phyloP scores from a whole-genome alignment of 495 filamentous ascomycete species.

The Emericellopsis terricola region DNA sequence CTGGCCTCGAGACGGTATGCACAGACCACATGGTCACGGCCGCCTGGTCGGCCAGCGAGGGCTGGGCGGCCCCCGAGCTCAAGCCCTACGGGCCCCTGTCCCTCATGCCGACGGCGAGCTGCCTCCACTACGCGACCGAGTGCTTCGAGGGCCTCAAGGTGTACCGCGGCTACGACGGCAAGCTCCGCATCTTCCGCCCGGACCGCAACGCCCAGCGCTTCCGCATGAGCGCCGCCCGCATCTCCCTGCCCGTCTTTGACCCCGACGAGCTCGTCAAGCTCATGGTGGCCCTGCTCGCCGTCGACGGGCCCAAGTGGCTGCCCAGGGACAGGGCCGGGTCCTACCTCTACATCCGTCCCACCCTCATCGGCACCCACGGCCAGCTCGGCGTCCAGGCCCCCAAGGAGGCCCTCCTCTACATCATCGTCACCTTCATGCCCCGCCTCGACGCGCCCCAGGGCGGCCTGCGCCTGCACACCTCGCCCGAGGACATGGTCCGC shows the following conservation, averaged over 20 bases:
- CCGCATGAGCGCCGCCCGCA: slow-evolving; percentile 48
- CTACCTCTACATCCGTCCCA: slow-evolving; percentile 67
- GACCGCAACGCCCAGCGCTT: slow-evolving; percentile 61
- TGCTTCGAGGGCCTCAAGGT: slow-evolving; percentile 87
- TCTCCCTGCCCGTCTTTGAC: slow-evolving; percentile 61
- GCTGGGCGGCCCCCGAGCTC: slow-evolving; percentile 66
- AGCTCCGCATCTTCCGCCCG: slow-evolving; percentile 73
- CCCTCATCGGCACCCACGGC: slow-evolving; percentile 63
- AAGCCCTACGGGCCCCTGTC: slow-evolving; percentile 63
- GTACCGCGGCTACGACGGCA: slow-evolving; percentile 68
- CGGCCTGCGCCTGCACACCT: slow-evolving; percentile 64
- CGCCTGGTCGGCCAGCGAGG: slow-evolving; percentile 43
- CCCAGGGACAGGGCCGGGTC: slow-evolving; percentile 43
- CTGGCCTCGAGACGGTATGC: slow-evolving; percentile 37
- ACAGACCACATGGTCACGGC: slow-evolving; percentile 85
- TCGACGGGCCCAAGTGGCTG: slow-evolving; percentile 64
- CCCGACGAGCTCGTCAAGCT: slow-evolving; percentile 55
- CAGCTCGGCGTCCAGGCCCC: slow-evolving; percentile 71
- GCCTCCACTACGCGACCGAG: slow-evolving; percentile 79
- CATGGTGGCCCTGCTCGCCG: slow-evolving; percentile 48
- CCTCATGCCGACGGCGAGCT: slow-evolving; percentile 70
- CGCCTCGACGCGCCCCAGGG: slow-evolving; percentile 30
- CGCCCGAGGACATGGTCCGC: slow-evolving; percentile 55
- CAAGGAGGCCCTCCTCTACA: slow-evolving; percentile 66
- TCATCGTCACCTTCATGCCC: slow-evolving; percentile 64